Evolutionary conservation across 768 basidiomycete genomes (phyloP), one percentile per base, ranked within the genome.

Genomic region (Suillus ampliporus): DNA sequence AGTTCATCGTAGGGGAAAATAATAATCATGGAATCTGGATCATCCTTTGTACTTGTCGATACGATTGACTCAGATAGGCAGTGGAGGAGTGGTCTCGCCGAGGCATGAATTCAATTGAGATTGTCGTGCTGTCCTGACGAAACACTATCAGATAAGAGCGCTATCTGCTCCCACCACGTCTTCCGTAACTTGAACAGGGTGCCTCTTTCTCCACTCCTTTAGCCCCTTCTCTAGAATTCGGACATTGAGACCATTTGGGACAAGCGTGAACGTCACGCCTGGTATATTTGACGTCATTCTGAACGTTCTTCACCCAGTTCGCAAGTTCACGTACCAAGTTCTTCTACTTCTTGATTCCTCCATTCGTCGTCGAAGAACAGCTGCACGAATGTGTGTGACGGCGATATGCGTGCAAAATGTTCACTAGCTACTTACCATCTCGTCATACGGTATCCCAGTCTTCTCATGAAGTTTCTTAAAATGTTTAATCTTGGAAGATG

Each of bases 181-280:
- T 23, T 38, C 53, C 28, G 19, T 47, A n/a, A 53, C 54, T 35
- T 62, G 61, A 19, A 44, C 71, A 19, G 76, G 72, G 64, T 79
- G 78, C 57, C 80, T 77, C 59, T 73, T 84, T 65, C 90, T 79
- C 95, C 95, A 97, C 58, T 84, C 78, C 21, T 68, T 75, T 35
- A 97, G 73, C 0, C 95, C 95, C n/a, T 82, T 76, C 66, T 90
- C 86, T 69, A 92, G 94, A 5, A 80, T 76, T n/a, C 79, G 73
- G 53, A 81, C 76, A 66, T 87, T 82, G 34, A 93, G 67, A 0
- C 94, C 94, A 23, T 79, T 73, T 3, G 78, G 74, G 5, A 92
- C 90, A n/a, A 90, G 84, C 60, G 84, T 79, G 76, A 97, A 95
- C 0, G 91, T 94, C 3, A 96, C 92, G 3, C 95, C 93, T 87